These are phyloP conservation scores for Umbilicaria muhlenbergii DNA, from an alignment of 495 filamentous ascomycete species.

Conservation along the genomic window DNA sequence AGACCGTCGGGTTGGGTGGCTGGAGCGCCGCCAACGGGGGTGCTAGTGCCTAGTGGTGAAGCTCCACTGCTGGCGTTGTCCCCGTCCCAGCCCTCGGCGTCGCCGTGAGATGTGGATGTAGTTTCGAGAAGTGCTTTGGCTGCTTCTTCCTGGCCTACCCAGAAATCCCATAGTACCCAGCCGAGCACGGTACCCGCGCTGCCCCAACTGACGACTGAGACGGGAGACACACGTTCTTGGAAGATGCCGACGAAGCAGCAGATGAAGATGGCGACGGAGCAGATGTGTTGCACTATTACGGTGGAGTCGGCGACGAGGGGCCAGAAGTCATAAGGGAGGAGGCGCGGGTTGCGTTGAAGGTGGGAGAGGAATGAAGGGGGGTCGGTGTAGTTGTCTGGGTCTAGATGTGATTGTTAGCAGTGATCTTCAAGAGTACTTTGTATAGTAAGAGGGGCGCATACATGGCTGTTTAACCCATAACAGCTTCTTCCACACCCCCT, in stretches of 20 bases:
- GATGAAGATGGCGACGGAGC: conserved; percentile 83
- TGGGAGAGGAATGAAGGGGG: conserved; percentile 86
- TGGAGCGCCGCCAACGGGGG: conserved; percentile 10
- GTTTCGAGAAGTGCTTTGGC: conserved; percentile 10
- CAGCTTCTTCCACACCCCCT: conserved; percentile 77
- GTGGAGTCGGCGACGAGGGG: conserved; percentile 88
- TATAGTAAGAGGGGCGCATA: conserved; percentile 18
- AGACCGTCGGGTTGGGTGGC: conserved; percentile 28
- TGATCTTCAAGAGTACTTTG: background rate
- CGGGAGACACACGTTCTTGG: conserved; percentile 67
- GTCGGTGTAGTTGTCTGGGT: conserved; percentile 97
- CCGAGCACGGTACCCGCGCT: conserved; percentile 72
- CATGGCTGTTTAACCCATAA: conserved; percentile 97
- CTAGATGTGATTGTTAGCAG: conserved; percentile 23
- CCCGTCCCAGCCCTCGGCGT: conserved; percentile 29
- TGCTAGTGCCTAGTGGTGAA: conserved; percentile 26
- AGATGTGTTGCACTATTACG: conserved; percentile 92
- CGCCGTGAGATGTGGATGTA: conserved; percentile 20
- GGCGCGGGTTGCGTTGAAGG: conserved; percentile 84
- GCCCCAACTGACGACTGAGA: conserved; percentile 71
- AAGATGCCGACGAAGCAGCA: conserved; percentile 88
- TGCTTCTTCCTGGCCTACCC: conserved; percentile 51
- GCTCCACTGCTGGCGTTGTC: conserved; percentile 23
- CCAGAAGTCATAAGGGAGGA: conserved; percentile 97
- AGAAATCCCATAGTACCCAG: conserved; percentile 83